phyloP scores from a whole-genome alignment of 202 grass and related monocot genomes.

The Sporobolus alterniflorus region DNA sequence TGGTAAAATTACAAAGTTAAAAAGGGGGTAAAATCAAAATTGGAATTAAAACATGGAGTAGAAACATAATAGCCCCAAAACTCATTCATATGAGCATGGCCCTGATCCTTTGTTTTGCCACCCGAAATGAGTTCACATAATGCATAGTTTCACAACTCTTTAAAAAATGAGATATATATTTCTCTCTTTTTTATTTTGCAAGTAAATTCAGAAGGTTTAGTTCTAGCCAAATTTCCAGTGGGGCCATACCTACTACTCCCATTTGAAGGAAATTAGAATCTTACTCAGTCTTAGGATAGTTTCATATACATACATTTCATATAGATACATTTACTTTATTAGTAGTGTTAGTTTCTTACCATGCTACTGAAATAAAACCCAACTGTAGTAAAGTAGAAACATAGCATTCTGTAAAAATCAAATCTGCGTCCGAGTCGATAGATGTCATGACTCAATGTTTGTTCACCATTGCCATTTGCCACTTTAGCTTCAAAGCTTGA shows the following conservation, averaged over 20 bases:
- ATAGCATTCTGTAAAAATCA: slow-evolving; percentile 96
- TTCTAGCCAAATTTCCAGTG: background rate
- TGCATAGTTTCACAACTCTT: too few species aligned
- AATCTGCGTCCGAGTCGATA: slow-evolving; percentile 92
- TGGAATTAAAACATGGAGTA: too few species aligned
- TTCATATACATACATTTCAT: background rate
- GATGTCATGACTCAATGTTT: slow-evolving; percentile 97
- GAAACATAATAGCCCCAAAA: too few species aligned
- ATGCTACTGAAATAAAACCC: slow-evolving; percentile 99
- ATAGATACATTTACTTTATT: slow-evolving; percentile 14
- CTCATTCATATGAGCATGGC: too few species aligned
- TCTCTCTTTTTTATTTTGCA: slow-evolving; percentile 8
- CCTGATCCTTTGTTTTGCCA: too few species aligned
- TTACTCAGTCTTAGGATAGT: background rate
- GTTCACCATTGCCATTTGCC: slow-evolving; percentile 94
- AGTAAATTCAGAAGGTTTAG: background rate
- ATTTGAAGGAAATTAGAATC: slow-evolving; percentile 11
- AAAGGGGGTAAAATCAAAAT: too few species aligned
- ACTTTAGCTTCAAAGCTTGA: slow-evolving; percentile 97
- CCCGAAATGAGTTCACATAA: too few species aligned
- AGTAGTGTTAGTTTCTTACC: slow-evolving; percentile 63
- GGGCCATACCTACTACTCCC: background rate
- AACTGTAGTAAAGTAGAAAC: slow-evolving; percentile 98
- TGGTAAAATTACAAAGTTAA: too few species aligned
- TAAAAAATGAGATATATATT: background rate